Conservation (phyloP, 306 rosid species). For the Quercus rubra region DNA sequence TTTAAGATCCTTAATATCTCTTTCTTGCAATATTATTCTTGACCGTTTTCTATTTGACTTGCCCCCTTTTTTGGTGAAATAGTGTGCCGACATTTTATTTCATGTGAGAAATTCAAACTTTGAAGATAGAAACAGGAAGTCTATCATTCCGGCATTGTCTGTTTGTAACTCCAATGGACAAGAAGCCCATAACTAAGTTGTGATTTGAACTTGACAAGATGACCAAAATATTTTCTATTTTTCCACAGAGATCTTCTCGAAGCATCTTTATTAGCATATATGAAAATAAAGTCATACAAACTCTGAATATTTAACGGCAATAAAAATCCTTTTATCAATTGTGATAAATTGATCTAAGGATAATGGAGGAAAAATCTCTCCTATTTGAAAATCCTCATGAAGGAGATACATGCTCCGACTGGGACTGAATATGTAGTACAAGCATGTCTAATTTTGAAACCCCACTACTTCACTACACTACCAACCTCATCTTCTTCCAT, state of each 20-base stretch:
- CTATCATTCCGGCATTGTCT: not conserved
- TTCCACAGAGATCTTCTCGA: no score
- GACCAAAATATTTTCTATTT: no score
- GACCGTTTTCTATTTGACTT: not conserved
- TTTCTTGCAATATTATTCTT: not conserved
- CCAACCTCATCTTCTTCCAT: constrained; percentile 4
- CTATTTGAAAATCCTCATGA: not conserved
- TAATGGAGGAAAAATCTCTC: not conserved
- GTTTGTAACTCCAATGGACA: not conserved
- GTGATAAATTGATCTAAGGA: not conserved
- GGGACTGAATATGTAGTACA: not conserved
- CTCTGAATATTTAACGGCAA: not conserved
- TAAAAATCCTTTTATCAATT: not conserved
- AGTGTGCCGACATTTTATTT: not conserved
- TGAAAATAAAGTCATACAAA: no score
- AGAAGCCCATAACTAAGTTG: no score
- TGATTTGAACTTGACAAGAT: no score
- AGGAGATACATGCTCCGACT: not conserved
- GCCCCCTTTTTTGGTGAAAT: not conserved
- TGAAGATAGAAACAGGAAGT: not conserved
- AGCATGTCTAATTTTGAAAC: not conserved
- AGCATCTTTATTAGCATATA: no score
- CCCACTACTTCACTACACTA: not conserved
- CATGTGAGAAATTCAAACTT: not conserved
- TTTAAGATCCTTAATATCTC: no score